These are phyloP conservation scores for Lactarius indigo DNA, from an alignment of 768 basidiomycete genomes.

Conservation along the genomic window DNA sequence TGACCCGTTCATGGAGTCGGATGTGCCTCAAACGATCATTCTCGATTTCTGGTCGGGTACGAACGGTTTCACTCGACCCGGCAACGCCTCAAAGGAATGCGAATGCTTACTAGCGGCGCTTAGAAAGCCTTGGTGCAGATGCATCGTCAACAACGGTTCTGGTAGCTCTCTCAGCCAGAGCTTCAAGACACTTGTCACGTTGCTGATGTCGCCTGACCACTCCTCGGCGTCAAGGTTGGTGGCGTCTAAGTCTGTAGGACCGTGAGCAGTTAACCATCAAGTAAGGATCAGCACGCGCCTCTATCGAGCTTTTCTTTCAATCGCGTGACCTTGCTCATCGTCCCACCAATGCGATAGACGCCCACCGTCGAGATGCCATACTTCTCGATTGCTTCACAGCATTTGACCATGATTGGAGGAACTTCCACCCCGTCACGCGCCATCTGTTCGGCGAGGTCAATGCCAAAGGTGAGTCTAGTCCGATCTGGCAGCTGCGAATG, in stretches of 20 bases:
- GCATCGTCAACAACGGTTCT: constrained; percentile 82
- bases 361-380: constrained; percentile 82
- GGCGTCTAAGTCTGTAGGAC: constrained; percentile 65
- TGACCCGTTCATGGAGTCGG: constrained; percentile 93
- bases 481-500: constrained; percentile 46
- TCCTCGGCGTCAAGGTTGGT: constrained; percentile 87
- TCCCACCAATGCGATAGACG: constrained; percentile 92
- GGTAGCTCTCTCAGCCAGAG: constrained; percentile 96
- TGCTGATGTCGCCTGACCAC: constrained; percentile 94
- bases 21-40: constrained; percentile 95
- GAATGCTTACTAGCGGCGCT: constrained; percentile 83
- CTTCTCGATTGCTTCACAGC: constrained; percentile 88
- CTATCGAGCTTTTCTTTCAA: constrained; percentile 82
- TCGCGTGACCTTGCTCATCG: constrained; percentile 77
- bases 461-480: constrained; percentile 83
- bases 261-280: neutral
- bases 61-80: neutral
- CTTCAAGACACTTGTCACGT: constrained; percentile 91
- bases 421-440: constrained; percentile 86
- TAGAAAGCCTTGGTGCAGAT: constrained; percentile 87
- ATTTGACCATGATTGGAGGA: constrained; percentile 82
- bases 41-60: constrained; percentile 61
- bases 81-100: neutral
- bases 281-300: constrained; percentile 45
- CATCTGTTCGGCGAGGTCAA: constrained; percentile 93